Evolutionary conservation across 805 yeast genomes (phyloP), one percentile per base, ranked within the genome.

Genomic region (Suhomyces tanzawaensis): DNA sequence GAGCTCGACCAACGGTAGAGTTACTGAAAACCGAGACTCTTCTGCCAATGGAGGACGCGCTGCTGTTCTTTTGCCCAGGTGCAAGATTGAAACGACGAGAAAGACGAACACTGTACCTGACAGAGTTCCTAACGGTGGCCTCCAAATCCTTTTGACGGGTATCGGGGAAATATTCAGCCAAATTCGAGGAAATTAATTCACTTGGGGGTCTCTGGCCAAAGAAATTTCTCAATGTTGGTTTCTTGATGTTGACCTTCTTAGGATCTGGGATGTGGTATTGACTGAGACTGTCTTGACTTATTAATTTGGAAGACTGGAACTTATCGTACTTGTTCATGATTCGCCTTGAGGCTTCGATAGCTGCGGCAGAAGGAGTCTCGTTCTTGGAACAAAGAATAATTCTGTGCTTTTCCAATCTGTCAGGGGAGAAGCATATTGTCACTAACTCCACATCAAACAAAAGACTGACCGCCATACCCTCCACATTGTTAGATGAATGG

Each of bases 171-270:
- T 86, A 91, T 46, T 90, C 95, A 2, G 89, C 82, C 46, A 91
- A 66, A 53, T 91, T 88, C 2, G 90, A 81, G 1, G 97, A 86
- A 44, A 91, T 93, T 49, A 90, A 74, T 55, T 88, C 95, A 42
- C 93, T 82, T 1, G 98, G 90, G 5, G 99, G 99, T 53, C 99
- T 72, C 58, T 87, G 96, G 17, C 95, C 95, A 59, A 82, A 82
- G 42, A 85, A 74, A 39, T 66, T 71, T 40, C 77, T 68, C 49
- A 74, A 44, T 2, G 58, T 51, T 4, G 53, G 40, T 29, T 32
- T 29, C 19, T 35, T 33, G 19, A 28, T 14, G 13, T 32, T 27
- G 19, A 19, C 23, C 13, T 34, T 23, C 17, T 32, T 40, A 13
- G 34, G 36, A 15, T 54, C 63, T 7, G 60, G 52, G 7, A 52